These are phyloP conservation scores for Peronospora belbahrii DNA, from an alignment of 352 stramenopile species.

Conservation along the genomic window DNA sequence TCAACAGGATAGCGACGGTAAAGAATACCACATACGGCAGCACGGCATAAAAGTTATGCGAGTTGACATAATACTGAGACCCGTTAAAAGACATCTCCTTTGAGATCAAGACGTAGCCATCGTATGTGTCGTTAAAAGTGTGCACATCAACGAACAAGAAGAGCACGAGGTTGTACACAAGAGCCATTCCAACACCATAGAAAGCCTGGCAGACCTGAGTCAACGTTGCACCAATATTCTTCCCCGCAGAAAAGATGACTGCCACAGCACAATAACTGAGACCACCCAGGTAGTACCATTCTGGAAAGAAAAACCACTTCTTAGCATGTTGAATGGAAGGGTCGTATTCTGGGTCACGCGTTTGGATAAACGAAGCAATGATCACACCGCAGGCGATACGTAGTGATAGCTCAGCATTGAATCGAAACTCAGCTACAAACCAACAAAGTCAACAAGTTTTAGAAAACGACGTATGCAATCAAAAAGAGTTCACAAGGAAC, in stretches of 20 bases:
- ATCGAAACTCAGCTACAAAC: slow-evolving; percentile 45
- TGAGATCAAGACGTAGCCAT: slow-evolving; percentile 50
- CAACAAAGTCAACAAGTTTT: not conserved
- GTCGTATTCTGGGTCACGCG: slow-evolving; percentile 40
- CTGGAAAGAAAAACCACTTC: slow-evolving; percentile 65
- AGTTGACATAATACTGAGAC: slow-evolving; percentile 61
- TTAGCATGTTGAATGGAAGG: slow-evolving; percentile 36
- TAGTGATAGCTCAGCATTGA: slow-evolving; percentile 61
- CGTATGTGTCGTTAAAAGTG: slow-evolving; percentile 33
- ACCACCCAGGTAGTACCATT: slow-evolving; percentile 51
- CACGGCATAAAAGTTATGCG: slow-evolving; percentile 63
- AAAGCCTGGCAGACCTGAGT: slow-evolving; percentile 67
- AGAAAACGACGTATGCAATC: not conserved
- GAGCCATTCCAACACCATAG: slow-evolving; percentile 66
- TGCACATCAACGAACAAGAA: slow-evolving; percentile 41
- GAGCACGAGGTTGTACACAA: slow-evolving; percentile 73
- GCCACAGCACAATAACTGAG: slow-evolving; percentile 67
- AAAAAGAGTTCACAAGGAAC: not conserved
- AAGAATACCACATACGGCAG: slow-evolving; percentile 74
- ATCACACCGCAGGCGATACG: slow-evolving; percentile 61
- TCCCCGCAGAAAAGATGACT: slow-evolving; percentile 68
- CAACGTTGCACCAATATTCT: slow-evolving; percentile 63
- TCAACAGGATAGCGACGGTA: slow-evolving; percentile 48
- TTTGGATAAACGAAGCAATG: slow-evolving; percentile 65
- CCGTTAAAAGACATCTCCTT: slow-evolving; percentile 27